A percentile compares a stretch with the other conserved stretches of the same genome.
These are phyloP conservation scores for Prunus persica DNA, from an alignment of 306 rosid species.

Conservation along the genomic window DNA sequence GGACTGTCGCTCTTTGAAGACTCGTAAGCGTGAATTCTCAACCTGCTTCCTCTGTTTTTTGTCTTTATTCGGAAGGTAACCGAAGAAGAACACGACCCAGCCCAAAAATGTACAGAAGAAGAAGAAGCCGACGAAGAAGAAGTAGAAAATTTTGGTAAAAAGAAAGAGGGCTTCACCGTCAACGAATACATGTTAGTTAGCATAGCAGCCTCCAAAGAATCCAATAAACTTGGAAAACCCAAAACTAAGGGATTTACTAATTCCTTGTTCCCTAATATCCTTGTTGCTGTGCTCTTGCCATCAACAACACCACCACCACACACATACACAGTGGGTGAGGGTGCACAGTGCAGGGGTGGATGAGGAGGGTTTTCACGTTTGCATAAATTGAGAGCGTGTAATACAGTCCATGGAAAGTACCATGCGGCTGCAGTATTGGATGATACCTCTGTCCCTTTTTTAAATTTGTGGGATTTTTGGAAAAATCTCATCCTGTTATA, in stretches of 20 bases:
- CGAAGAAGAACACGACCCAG: slow-evolving; percentile 24
- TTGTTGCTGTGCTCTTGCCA: neutral
- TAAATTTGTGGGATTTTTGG: neutral
- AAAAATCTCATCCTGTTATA: no score
- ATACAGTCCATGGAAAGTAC: neutral
- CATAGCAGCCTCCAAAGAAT: neutral
- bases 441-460: neutral
- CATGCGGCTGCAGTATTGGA: neutral
- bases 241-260: neutral
- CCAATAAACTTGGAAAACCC: neutral
- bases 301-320: neutral
- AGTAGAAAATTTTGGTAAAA: slow-evolving; percentile 15
- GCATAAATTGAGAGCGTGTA: neutral
- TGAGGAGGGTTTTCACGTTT: slow-evolving; percentile 10
- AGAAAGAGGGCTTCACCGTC: slow-evolving; percentile 37
- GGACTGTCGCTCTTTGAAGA: slow-evolving; percentile 36
- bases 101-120: neutral
- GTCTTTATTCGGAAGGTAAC: slow-evolving; percentile 28
- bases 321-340: neutral
- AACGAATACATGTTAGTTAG: slow-evolving; percentile 36
- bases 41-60: slow-evolving; percentile 19
- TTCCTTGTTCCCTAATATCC: neutral
- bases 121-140: neutral
- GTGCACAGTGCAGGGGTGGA: neutral
- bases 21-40: slow-evolving; percentile 40